Evolutionary conservation across 768 basidiomycete genomes (phyloP).

Genomic region (Steccherinum ochraceum): DNA sequence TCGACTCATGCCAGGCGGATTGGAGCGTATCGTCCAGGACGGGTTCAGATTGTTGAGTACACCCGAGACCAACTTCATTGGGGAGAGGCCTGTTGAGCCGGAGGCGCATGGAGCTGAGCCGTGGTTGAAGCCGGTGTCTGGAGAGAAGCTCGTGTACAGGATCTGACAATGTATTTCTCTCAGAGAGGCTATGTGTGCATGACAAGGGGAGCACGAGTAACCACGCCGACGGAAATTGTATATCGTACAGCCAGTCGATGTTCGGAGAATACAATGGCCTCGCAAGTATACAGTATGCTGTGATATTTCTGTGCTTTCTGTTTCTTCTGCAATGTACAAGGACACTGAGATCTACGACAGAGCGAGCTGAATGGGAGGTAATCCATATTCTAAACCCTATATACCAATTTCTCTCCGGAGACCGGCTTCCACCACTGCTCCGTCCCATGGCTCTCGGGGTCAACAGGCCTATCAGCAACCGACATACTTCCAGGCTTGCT

Average conservation of each 20-base stretch:
- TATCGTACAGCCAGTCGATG: no score
- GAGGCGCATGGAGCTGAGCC: background rate
- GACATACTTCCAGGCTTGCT: background rate
- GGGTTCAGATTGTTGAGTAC: background rate
- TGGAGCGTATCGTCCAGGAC: background rate
- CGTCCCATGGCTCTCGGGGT: background rate
- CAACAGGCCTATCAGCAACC: background rate
- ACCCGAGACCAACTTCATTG: background rate
- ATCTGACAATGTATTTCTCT: no score
- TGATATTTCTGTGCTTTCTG: no score
- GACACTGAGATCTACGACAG: no score
- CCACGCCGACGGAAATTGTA: no score
- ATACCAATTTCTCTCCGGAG: background rate
- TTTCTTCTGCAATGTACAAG: no score
- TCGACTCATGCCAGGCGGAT: background rate
- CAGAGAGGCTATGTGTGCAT: no score
- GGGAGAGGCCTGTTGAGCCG: background rate
- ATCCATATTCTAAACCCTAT: no score
- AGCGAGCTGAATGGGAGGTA: no score
- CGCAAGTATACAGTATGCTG: no score
- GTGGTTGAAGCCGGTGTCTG: background rate
- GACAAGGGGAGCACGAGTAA: no score
- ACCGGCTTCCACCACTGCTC: background rate
- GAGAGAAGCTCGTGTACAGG: background rate
- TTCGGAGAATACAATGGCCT: no score